Base-by-base conservation (phyloP, 177 flowering plant genomes). In the Vitis hybrid region DNA sequence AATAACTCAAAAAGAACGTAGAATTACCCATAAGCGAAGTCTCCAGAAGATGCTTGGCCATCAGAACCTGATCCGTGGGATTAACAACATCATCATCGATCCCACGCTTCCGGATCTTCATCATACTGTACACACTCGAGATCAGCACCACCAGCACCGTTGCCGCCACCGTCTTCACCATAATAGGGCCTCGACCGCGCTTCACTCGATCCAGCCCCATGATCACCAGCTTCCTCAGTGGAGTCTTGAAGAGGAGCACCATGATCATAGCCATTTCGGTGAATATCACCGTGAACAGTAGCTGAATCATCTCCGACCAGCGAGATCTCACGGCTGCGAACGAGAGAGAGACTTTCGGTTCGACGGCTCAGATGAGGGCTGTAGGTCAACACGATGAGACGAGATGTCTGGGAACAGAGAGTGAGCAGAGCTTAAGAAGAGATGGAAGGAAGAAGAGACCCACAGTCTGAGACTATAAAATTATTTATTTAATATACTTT, bases 21-120 rank as follows among this genome's bases (percentile, higher is more conserved):
- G 35, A 55, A 67, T 61, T 79, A 86, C 90, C 90, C 88, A 87
- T 81, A 51, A 87, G 85, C 67, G 88, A 79, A 30, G 83, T 80
- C 75, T 85, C 87, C 5, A 87, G 86, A 12, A 82, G 80, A 62
- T 79, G 82, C 50, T 67, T 72, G 75, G 82, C 76, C 80, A 83
- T 74, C 65, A 87, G 77, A 49, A 87, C 81, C 82, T 87, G 86
- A 79, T 87, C 87, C 58, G 90, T 85, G 6, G 85, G 85, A 52
- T 74, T 82, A 55, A 56, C 64, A 54, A 21, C 70, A 2, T 69
- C 83, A 1, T 81, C 85, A 18, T 74, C 81, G 70, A 58, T 74
- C 74, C 74, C 15, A 10, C 82, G 82, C 32, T 61, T 70, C 75
- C 62, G 75, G 76, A 83, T 76, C 80, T 65, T 79, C 55, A 78